Percentiles rank a stretch among this genome's conserved stretches.
Evolutionary conservation across 208 protist genomes (phyloP).

Genomic region (Leishmania amazonensis): DNA sequence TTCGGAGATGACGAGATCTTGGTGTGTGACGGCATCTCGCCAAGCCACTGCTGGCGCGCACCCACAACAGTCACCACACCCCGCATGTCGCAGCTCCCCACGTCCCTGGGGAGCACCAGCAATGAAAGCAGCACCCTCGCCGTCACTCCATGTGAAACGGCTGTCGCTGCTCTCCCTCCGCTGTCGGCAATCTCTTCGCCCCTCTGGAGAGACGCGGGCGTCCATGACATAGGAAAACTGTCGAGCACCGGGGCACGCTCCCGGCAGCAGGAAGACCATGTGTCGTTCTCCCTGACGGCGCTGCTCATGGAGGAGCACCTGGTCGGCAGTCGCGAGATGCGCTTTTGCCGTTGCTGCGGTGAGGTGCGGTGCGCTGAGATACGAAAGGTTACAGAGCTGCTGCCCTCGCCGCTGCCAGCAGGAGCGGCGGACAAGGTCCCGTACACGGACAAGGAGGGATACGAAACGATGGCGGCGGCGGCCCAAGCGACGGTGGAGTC

Average conservation of each 20-base stretch:
- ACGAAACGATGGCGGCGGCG: not conserved
- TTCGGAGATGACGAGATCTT: not conserved
- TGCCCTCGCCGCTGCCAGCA: not conserved
- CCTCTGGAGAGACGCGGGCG: constrained; percentile 2
- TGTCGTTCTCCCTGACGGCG: constrained; percentile 5
- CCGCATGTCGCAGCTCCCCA: not conserved
- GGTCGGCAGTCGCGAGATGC: constrained; percentile 42
- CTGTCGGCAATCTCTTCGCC: not conserved
- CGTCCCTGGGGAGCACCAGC: not conserved
- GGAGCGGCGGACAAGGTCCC: not conserved
- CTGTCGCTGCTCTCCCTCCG: not conserved
- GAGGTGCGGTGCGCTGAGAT: constrained; percentile 39
- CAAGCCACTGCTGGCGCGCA: not conserved
- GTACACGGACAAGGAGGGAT: not conserved
- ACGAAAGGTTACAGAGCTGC: constrained; percentile 9
- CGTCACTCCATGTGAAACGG: not conserved
- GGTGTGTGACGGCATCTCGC: not conserved
- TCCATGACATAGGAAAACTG: not conserved
- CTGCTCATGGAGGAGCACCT: constrained; percentile 31
- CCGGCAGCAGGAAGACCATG: not conserved
- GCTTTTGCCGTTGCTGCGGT: constrained; percentile 32
- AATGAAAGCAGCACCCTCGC: not conserved
- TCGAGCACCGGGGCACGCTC: not conserved
- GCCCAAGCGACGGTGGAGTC: not conserved
- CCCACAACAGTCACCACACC: not conserved